A percentile compares a stretch with the other conserved stretches of the same genome.
phyloP scores from a whole-genome alignment of 23 red algal species.

The Gracilariopsis chorda region DNA sequence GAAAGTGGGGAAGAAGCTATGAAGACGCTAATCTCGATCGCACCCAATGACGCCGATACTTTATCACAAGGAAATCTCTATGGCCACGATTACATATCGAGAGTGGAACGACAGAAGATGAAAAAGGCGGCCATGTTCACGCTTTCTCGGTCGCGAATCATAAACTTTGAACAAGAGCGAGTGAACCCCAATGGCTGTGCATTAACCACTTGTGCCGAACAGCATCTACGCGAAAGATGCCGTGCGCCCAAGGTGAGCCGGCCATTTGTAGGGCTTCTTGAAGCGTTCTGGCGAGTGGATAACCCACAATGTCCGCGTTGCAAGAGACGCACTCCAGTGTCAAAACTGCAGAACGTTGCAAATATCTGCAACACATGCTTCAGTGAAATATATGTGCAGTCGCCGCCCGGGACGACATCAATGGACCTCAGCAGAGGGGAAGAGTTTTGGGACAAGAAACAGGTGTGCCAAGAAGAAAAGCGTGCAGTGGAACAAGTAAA shows the following conservation, averaged over 20 bases:
- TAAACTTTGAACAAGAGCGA: slow-evolving; percentile 1
- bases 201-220: background rate
- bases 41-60: background rate
- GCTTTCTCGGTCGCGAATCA: background rate
- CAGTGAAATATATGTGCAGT: slow-evolving; percentile 28
- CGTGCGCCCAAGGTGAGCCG: slow-evolving; percentile 5
- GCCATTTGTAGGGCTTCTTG: slow-evolving; percentile 24
- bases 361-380: slow-evolving; percentile 25
- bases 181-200: background rate
- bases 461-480: background rate
- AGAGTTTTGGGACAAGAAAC: background rate
- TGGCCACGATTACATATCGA: background rate
- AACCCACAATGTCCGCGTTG: slow-evolving; percentile 36
- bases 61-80: background rate
- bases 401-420: background rate
- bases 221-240: background rate
- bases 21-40: background rate
- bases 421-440: background rate
- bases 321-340: background rate
- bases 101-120: background rate
- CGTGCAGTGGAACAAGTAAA: background rate
- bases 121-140: background rate
- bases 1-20: background rate
- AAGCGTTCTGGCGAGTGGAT: background rate
- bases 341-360: background rate